Conservation (phyloP, 768 basidiomycete species). For the Antrodiella citrinella region DNA sequence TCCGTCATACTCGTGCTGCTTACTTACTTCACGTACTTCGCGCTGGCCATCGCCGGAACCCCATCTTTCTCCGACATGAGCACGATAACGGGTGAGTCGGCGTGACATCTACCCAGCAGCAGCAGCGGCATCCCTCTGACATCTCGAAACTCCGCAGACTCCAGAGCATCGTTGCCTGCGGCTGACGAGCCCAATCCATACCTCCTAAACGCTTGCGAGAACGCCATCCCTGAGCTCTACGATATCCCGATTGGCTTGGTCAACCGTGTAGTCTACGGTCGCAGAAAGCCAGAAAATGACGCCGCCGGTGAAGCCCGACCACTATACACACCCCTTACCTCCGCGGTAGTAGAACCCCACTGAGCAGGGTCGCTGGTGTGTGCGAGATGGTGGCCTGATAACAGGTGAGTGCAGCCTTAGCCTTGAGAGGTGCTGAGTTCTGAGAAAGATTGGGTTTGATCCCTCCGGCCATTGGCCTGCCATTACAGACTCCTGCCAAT, state of each 20-base stretch:
- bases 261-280: slow-evolving; percentile 59
- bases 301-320: too few relatives aligned
- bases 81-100: slow-evolving; percentile 54
- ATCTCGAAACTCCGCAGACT: slow-evolving; percentile 35
- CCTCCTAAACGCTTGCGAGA: slow-evolving; percentile 34
- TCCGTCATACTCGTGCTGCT: slow-evolving; percentile 61
- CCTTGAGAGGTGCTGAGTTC: neutral
- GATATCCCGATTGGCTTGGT: slow-evolving; percentile 80
- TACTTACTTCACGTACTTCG: slow-evolving; percentile 71
- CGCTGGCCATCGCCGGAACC: slow-evolving; percentile 63
- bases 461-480: neutral
- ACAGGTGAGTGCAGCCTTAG: neutral
- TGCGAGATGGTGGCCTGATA: neutral
- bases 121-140: slow-evolving; percentile 4
- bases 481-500: slow-evolving; percentile 4
- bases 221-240: slow-evolving; percentile 57
- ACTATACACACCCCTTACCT: neutral
- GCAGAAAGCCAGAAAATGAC: too few relatives aligned
- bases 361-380: too few relatives aligned
- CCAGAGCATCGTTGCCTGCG: slow-evolving; percentile 44
- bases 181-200: slow-evolving; percentile 34
- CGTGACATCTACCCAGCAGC: neutral
- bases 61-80: slow-evolving; percentile 61
- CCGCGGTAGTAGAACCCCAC: neutral
- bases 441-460: slow-evolving; percentile 1